Evolutionary conservation across 306 rosid genomes (phyloP), one percentile per base, ranked within the genome.

Genomic region (Alnus rubra): DNA sequence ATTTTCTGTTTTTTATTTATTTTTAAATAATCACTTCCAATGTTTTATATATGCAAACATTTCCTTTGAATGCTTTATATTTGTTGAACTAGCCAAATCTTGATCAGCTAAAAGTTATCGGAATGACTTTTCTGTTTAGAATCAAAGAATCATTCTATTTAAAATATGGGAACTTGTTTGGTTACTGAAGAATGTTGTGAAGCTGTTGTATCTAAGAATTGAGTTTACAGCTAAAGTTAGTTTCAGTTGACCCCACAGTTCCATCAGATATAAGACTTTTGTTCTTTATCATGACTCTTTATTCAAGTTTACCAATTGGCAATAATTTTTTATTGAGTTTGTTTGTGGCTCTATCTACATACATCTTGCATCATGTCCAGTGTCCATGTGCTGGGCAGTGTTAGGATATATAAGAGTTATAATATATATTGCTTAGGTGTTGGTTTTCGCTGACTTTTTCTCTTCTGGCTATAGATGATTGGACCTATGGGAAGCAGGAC

Each of bases 401-500:
- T 78, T 30, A 4, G 13, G 52, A 49, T 10, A 49, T 49, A 49
- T 12, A 49, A 49, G 52, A 49, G 15, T 45, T 44, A 71, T 75
- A 67, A 31, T 33, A 73, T 62, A 37, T 55, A 19, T 30, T 30
- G 51, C 28, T 58, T 63, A 18, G 67, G 76, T 62, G 73, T 81
- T 73, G 68, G 75, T 70, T 74, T 51, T 80, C 37, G 39, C 63
- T 80, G 74, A 54, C 75, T 49, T 39, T 14, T 52, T 31, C 16
- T 73, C 68, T 86, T 78, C 60, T 73, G 76, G 50, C 73, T 81
- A 73, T 82, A 90, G 96, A 84, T 89, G 84, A 81, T 92, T 83
- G 98, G 92, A 74, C 96, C 87, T 12, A 58, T 89, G 90, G 80
- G 88, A 58, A 90, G 86, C 73, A 86, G 97, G 87, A 75, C 87